Evolutionary conservation across 2,329 filamentous ascomycete species (phyloP).

Genomic region (Ceratocystis cacaofunesta): DNA sequence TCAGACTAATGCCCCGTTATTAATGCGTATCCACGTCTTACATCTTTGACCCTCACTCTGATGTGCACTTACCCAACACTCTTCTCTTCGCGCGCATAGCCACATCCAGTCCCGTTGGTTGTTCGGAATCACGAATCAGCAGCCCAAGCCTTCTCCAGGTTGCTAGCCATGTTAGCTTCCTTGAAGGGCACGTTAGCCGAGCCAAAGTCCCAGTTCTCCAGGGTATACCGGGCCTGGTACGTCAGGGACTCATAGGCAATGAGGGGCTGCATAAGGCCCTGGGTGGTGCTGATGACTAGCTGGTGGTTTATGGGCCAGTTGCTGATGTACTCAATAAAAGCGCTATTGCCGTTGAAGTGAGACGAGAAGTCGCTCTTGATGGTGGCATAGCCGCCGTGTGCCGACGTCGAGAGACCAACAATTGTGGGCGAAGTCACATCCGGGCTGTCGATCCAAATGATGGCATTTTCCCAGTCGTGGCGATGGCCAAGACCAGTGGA

Average conservation of each 20-base stretch:
- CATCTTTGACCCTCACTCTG: background rate
- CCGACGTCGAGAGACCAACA: slow-evolving; percentile 26
- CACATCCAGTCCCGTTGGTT: slow-evolving; percentile 21
- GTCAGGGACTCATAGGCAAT: slow-evolving; percentile 31
- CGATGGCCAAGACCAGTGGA: slow-evolving; percentile 24
- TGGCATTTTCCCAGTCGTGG: slow-evolving; percentile 28
- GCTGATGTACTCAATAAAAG: slow-evolving; percentile 25
- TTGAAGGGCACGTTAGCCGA: slow-evolving; percentile 28
- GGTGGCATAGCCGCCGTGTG: slow-evolving; percentile 26
- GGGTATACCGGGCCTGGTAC: slow-evolving; percentile 24
- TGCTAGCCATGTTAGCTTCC: slow-evolving; percentile 23
- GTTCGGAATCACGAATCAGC: background rate
- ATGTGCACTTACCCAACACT: background rate
- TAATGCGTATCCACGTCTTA: background rate
- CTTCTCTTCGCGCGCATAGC: background rate
- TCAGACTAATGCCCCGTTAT: background rate
- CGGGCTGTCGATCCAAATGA: slow-evolving; percentile 24
- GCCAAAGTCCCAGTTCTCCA: slow-evolving; percentile 29
- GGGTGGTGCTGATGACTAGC: slow-evolving; percentile 25
- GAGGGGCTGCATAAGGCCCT: slow-evolving; percentile 27
- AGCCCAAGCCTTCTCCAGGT: slow-evolving; percentile 15
- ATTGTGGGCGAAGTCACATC: slow-evolving; percentile 22
- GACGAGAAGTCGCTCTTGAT: slow-evolving; percentile 14
- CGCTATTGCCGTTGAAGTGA: slow-evolving; percentile 15
- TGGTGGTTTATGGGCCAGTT: slow-evolving; percentile 24